phyloP scores from a whole-genome alignment of 2,329 filamentous ascomycete species.

The Thermomyces lanuginosus region DNA sequence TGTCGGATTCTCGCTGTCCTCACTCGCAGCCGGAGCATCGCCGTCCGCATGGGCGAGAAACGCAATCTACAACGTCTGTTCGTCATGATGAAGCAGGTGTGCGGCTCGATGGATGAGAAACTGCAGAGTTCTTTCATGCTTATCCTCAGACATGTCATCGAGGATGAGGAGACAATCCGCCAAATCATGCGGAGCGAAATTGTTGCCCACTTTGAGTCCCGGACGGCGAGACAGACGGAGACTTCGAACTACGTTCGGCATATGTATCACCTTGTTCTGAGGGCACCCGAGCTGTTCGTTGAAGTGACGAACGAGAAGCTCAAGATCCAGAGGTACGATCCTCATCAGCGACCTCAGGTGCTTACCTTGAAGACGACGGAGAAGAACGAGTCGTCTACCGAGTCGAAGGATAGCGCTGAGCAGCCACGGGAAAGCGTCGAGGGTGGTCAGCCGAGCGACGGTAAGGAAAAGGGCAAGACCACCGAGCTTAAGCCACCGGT shows the following conservation, averaged over 20 bases:
- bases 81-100: slow-evolving; percentile 86
- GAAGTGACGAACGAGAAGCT: slow-evolving; percentile 74
- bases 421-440: slow-evolving; percentile 18
- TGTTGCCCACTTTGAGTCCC: slow-evolving; percentile 52
- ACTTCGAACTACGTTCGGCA: slow-evolving; percentile 57
- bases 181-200: slow-evolving; percentile 90
- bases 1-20: slow-evolving; percentile 73
- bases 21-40: slow-evolving; percentile 61
- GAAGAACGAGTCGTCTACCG: slow-evolving; percentile 16
- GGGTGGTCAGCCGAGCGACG: slow-evolving; percentile 7
- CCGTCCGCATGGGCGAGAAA: slow-evolving; percentile 65
- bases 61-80: slow-evolving; percentile 80
- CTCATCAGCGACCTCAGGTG: slow-evolving; percentile 36
- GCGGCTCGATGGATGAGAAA: slow-evolving; percentile 58
- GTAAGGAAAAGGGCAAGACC: slow-evolving; percentile 36
- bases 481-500: slow-evolving; percentile 63
- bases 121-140: slow-evolving; percentile 65
- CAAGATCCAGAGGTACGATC: slow-evolving; percentile 50
- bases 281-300: slow-evolving; percentile 71
- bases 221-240: slow-evolving; percentile 45
- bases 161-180: slow-evolving; percentile 79
- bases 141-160: slow-evolving; percentile 78
- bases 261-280: slow-evolving; percentile 62
- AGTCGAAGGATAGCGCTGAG: slow-evolving; percentile 13
- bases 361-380: slow-evolving; percentile 37